Conservation (phyloP, 2,329 filamentous ascomycete species). For the Cercospora nicotianae region DNA sequence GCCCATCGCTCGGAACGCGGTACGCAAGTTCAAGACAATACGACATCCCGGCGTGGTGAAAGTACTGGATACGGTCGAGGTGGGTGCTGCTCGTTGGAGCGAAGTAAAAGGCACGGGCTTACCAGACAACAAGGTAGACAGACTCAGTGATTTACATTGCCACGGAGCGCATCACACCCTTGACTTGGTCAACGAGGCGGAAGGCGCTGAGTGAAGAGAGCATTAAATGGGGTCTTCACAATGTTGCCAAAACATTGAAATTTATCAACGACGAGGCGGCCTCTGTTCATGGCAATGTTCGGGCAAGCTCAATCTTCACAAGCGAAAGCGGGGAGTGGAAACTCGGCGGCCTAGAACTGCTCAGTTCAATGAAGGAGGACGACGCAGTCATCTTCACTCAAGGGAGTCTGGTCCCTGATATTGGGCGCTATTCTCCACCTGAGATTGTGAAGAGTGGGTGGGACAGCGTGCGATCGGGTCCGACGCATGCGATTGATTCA, state of each 20-base stretch:
- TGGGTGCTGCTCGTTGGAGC: slow-evolving; percentile 44
- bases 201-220: slow-evolving; percentile 89
- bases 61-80: slow-evolving; percentile 91
- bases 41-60: slow-evolving; percentile 93
- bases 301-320: slow-evolving; percentile 84
- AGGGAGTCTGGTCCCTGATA: slow-evolving; percentile 83
- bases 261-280: slow-evolving; percentile 94
- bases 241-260: slow-evolving; percentile 84
- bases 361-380: slow-evolving; percentile 95
- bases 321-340: slow-evolving; percentile 99
- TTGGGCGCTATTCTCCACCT: slow-evolving; percentile 78
- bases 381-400: slow-evolving; percentile 91
- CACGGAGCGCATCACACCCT: slow-evolving; percentile 82
- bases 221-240: slow-evolving; percentile 92
- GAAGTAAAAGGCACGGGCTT: slow-evolving; percentile 26
- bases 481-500: slow-evolving; percentile 78
- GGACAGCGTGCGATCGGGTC: slow-evolving; percentile 83
- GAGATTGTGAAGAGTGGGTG: slow-evolving; percentile 86
- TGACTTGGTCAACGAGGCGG: slow-evolving; percentile 86
- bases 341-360: slow-evolving; percentile 84
- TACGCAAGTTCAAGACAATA: slow-evolving; percentile 89
- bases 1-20: slow-evolving; percentile 86
- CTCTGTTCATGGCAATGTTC: slow-evolving; percentile 85
- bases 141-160: slow-evolving; percentile 95
- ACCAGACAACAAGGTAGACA: slow-evolving; percentile 60